A percentile compares a stretch with the other conserved stretches of the same genome.
Conservation (phyloP, 129 eudicot genomes). For the Ambrosia trifida region DNA sequence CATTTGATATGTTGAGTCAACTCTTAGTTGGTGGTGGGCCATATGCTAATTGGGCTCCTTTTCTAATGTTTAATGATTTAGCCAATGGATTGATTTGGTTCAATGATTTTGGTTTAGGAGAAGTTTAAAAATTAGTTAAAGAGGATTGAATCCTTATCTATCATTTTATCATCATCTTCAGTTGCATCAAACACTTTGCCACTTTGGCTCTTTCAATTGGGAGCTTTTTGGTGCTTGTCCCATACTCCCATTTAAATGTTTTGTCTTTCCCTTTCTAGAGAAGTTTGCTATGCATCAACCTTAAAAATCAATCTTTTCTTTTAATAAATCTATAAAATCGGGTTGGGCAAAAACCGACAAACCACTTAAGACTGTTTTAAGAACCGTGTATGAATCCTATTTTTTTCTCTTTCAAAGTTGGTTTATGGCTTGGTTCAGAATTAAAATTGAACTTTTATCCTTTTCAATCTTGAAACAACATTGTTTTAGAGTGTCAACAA, state of each 20-base stretch:
- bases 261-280: conserved; percentile 29
- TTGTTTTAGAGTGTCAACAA: too few relatives aligned
- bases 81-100: conserved; percentile 4
- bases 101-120: conserved; percentile 4
- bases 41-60: neutral
- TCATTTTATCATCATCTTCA: conserved; percentile 10
- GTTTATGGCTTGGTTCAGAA: neutral
- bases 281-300: conserved; percentile 19
- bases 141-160: conserved; percentile 21
- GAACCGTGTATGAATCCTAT: too few relatives aligned
- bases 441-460: neutral
- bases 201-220: conserved; percentile 17
- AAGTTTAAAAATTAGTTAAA: conserved; percentile 12
- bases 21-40: neutral
- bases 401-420: too few relatives aligned
- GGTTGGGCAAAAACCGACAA: neutral
- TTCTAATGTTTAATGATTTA: neutral
- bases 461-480: neutral
- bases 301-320: neutral
- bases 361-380: neutral
- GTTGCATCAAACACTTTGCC: conserved; percentile 12
- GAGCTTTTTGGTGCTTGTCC: conserved; percentile 31
- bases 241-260: conserved; percentile 22
- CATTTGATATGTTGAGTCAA: neutral
- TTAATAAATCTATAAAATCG: neutral